These are phyloP conservation scores for Penicillium olsonii DNA, from an alignment of 2,329 filamentous ascomycete species.

Conservation along the genomic window DNA sequence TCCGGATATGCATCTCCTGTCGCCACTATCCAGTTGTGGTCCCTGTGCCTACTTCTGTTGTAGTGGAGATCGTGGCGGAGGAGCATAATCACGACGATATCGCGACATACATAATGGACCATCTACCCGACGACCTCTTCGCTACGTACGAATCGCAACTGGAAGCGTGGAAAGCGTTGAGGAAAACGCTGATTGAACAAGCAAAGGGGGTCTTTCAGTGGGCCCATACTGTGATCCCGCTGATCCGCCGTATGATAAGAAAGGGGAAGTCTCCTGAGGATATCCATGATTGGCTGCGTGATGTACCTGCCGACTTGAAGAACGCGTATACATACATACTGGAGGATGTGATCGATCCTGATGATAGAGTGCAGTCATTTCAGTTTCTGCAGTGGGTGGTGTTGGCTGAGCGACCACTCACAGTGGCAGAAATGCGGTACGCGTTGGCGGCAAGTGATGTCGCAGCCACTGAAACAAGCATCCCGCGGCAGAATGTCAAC, in stretches of 20 bases:
- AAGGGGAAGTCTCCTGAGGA: conserved; percentile 9
- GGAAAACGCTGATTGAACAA: not conserved
- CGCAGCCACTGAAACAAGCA: not conserved
- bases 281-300: conserved; percentile 2
- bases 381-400: conserved; percentile 11
- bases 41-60: too few relatives aligned
- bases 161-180: not conserved
- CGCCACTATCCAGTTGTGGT: conserved; percentile 15
- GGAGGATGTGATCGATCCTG: not conserved
- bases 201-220: conserved; percentile 15
- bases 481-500: not conserved
- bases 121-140: not conserved
- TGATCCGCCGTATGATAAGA: too few relatives aligned
- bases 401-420: conserved; percentile 11
- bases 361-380: not conserved
- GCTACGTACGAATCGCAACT: too few relatives aligned
- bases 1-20: conserved; percentile 15
- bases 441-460: conserved; percentile 2
- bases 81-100: conserved; percentile 8
- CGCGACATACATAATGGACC: conserved; percentile 4
- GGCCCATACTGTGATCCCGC: conserved; percentile 9
- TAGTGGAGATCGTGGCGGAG: conserved; percentile 9
- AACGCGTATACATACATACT: conserved; percentile 10
- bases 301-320: conserved; percentile 7
- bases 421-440: conserved; percentile 10